phyloP scores from a whole-genome alignment of 805 yeast species.

The Isabelozyma gotoi region DNA sequence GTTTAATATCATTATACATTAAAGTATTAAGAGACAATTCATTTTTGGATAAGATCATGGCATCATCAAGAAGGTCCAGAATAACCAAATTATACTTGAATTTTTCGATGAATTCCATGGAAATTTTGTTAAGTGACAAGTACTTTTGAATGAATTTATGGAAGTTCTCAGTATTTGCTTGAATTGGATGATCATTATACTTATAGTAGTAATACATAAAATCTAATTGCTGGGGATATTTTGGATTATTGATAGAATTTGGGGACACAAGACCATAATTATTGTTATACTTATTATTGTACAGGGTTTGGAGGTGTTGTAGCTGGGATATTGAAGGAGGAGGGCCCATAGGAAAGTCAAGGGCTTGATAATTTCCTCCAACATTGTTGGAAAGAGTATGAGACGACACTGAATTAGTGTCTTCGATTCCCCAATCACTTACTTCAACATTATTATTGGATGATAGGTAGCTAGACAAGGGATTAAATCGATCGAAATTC shows the following conservation, averaged over 20 bases:
- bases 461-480: conserved; percentile 22
- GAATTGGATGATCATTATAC: conserved; percentile 7
- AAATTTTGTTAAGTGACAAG: conserved; percentile 16
- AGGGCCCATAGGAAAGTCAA: background rate
- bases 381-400: conserved; percentile 6
- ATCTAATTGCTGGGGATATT: background rate
- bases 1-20: conserved; percentile 1
- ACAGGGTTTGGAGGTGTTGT: background rate
- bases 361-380: no score
- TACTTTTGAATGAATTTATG: conserved; percentile 26
- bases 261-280: conserved; percentile 5
- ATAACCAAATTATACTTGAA: conserved; percentile 40
- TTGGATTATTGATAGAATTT: background rate
- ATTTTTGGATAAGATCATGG: conserved; percentile 42
- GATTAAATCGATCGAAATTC: conserved; percentile 28
- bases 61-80: conserved; percentile 38
- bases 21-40: conserved; percentile 30
- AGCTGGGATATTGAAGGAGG: conserved; percentile 1
- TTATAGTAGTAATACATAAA: conserved; percentile 11
- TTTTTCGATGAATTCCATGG: conserved; percentile 33
- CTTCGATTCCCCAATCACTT: conserved; percentile 42
- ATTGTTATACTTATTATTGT: conserved; percentile 1
- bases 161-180: conserved; percentile 18
- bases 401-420: conserved; percentile 9
- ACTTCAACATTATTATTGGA: conserved; percentile 11